Evolutionary conservation across 1,139 yeast genomes (phyloP), one percentile per base, ranked within the genome.

Genomic region (Pichia sp.): DNA sequence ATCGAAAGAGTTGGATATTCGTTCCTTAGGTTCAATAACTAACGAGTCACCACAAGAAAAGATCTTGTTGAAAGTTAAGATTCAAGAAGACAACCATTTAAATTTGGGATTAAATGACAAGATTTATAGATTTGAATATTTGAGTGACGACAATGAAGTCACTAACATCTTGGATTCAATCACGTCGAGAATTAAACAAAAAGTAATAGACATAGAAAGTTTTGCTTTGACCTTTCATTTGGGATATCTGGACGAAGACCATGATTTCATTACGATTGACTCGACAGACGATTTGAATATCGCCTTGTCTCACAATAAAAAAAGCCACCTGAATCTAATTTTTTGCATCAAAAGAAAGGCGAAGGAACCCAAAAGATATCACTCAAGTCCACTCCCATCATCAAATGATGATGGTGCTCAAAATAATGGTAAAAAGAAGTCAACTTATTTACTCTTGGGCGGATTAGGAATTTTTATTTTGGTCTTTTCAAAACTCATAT

Each of bases 211-310:
- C 19, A 8, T 65, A 13, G 53, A 31, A 47, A 26, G n/a, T 41
- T 47, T 16, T 1, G 40, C 47, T 2, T 55, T 56, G 15, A 19
- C 38, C 1, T 64, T 68, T 50, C 69, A 68, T 29, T 50, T 72
- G 10, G 65, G 70, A 40, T 72, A 72, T 53, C 57, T 64, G n/a
- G 75, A 72, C 49, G 69, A 67, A 23, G 73, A 71, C 23, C 65
- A 64, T 1, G 74, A 72, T 53, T 48, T 66, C 51, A 61, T 70
- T 4, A 49, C 64, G 0, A 62, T 73, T 10, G 64, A 61, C 11
- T 66, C 65, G 45, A 70, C 66, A 38, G 67, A 64, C 16, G 75
- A 72, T 54, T 57, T 73, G 49, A 65, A 66, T 36, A 64, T 65
- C 40, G 71, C 72, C 2, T 57, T 71, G 8, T 49, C n/a, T 3